These are phyloP conservation scores for Pyricularia sp. DNA, from an alignment of 2,329 filamentous ascomycete species.

Conservation along the genomic window DNA sequence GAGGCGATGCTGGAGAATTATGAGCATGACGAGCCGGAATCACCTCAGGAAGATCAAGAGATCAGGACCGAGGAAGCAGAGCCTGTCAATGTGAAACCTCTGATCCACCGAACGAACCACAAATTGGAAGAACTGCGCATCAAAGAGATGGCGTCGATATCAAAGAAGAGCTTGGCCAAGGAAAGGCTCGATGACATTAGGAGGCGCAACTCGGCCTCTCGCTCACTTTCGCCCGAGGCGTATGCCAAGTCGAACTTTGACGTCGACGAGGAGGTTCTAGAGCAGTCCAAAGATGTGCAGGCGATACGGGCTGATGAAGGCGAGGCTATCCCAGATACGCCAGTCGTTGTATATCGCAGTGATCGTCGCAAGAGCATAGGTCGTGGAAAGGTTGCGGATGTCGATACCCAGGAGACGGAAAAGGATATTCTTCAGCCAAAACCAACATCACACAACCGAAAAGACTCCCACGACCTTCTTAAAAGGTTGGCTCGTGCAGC, in stretches of 20 bases:
- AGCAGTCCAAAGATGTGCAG: not conserved
- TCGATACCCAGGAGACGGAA: slow-evolving; percentile 6
- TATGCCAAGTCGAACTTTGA: slow-evolving; percentile 21
- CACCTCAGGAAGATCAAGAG: slow-evolving; percentile 10
- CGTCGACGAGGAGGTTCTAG: not conserved
- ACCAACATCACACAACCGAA: slow-evolving; percentile 14
- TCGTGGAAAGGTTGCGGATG: slow-evolving; percentile 2
- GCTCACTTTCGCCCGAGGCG: slow-evolving; percentile 31
- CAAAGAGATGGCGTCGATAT: slow-evolving; percentile 31
- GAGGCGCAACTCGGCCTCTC: slow-evolving; percentile 33
- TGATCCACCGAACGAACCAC: slow-evolving; percentile 23
- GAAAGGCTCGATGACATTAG: slow-evolving; percentile 43
- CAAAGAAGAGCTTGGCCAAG: slow-evolving; percentile 36
- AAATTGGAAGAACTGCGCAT: slow-evolving; percentile 39
- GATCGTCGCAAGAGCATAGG: not conserved
- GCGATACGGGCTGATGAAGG: slow-evolving; percentile 12
- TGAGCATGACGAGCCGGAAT: slow-evolving; percentile 8
- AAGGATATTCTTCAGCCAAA: slow-evolving; percentile 11
- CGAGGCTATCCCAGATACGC: slow-evolving; percentile 27
- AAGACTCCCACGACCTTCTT: slow-evolving; percentile 38
- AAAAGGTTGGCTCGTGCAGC: slow-evolving; percentile 38
- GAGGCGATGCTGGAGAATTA: slow-evolving; percentile 13
- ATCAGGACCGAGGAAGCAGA: slow-evolving; percentile 1
- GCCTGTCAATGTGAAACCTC: slow-evolving; percentile 1
- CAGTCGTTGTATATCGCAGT: slow-evolving; percentile 15